Conservation (phyloP, 2,329 filamentous ascomycete species). For the Fusarium sp. region DNA sequence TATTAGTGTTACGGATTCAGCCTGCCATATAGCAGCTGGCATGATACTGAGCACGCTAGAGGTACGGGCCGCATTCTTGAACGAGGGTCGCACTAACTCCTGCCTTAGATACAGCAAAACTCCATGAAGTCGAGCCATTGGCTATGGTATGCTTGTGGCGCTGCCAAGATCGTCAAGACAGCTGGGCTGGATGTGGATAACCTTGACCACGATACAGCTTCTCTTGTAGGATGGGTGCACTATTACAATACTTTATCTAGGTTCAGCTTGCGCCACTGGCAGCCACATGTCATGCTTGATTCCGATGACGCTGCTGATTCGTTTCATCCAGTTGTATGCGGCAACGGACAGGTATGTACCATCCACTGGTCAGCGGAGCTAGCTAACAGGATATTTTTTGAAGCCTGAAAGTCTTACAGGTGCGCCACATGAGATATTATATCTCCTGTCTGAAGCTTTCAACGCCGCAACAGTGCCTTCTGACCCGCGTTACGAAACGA, state of each 20-base stretch:
- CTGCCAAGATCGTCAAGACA: constrained; percentile 22
- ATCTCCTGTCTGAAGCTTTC: constrained; percentile 27
- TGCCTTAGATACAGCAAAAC: constrained; percentile 21
- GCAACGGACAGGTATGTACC: not conserved
- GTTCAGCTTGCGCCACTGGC: constrained; percentile 36
- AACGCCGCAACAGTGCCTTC: not conserved
- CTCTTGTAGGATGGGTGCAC: constrained; percentile 32
- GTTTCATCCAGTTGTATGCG: constrained; percentile 20
- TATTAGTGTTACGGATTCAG: not conserved
- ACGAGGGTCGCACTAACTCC: fast-evolving
- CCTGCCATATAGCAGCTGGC: constrained; percentile 35
- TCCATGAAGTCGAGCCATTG: constrained; percentile 31
- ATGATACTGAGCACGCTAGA: constrained; percentile 34
- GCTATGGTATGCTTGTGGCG: constrained; percentile 36
- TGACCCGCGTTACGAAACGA: not conserved
- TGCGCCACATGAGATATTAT: constrained; percentile 14
- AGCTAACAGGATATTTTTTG: fast-evolving
- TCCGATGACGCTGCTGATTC: not conserved
- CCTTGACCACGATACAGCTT: not conserved
- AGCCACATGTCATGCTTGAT: not conserved
- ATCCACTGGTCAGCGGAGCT: fast-evolving
- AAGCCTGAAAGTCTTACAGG: not conserved
- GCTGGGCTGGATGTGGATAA: constrained; percentile 7
- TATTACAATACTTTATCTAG: constrained; percentile 25
- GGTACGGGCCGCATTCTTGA: not conserved